Evolutionary conservation across 371 early-diverging fungal species (phyloP).

Genomic region (Amoeboaphelidium protococcarum): DNA sequence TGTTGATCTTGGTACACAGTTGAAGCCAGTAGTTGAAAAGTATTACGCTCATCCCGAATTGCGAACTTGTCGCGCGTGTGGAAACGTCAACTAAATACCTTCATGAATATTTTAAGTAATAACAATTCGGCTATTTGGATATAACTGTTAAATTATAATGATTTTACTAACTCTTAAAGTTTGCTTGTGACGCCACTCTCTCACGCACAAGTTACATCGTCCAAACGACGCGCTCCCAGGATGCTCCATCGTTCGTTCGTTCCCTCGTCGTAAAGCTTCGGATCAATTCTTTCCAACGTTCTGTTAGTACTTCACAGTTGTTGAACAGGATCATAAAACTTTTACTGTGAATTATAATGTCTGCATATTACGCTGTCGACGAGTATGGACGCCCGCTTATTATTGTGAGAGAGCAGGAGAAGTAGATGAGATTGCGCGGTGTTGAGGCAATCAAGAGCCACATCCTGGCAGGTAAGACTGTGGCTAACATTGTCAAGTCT

Average conservation of each 20-base stretch:
- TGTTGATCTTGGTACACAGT: conserved; percentile 55
- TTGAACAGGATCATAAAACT: no score
- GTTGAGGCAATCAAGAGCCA: conserved; percentile 88
- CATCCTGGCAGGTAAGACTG: conserved; percentile 86
- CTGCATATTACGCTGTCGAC: conserved; percentile 17
- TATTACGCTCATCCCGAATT: conserved; percentile 30
- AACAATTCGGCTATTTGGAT: no score
- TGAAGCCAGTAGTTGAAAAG: conserved; percentile 65
- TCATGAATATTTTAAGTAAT: no score
- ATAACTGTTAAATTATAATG: no score
- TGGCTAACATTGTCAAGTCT: conserved; percentile 84
- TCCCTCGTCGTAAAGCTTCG: no score
- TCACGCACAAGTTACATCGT: no score
- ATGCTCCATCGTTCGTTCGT: no score
- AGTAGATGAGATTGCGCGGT: conserved; percentile 54
- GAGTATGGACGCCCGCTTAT: conserved; percentile 92
- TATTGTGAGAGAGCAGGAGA: conserved; percentile 80
- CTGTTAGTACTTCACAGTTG: no score
- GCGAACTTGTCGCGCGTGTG: conserved; percentile 33
- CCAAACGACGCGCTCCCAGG: no score
- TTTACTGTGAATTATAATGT: background rate
- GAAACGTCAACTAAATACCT: background rate
- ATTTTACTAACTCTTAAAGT: no score
- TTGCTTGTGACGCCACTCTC: no score
- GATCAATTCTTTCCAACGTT: no score